Base-by-base conservation (phyloP, 345 rosid genomes). In the Bruguiera gymnorhiza region DNA sequence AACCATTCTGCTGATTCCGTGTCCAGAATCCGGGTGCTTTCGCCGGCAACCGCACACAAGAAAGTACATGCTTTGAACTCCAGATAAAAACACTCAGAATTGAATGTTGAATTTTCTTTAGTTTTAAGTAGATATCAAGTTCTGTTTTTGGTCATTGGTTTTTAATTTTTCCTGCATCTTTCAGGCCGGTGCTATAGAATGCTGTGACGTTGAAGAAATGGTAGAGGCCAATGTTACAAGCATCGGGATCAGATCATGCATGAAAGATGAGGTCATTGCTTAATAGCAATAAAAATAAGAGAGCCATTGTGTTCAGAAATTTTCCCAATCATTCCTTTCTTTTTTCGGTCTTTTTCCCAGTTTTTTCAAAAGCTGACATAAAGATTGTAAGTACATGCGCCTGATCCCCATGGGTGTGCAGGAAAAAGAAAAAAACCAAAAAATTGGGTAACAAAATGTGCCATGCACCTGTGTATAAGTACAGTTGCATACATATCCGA, bases 141-240 rank as follows among this genome's bases (percentile, higher is more conserved):
- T 27, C 29, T 27, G 29, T 27, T 27, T 27, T 27, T 27, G 29
- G 29, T 2, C 29, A 27, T 27, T 2, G 29, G 29, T 27, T 27
- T 2, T 0, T 27, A 0, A 0, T 27, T 27, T 27, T 27, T 1
- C 29, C 29, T 27, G 29, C 29, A 1, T 27, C 21, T 58, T 52
- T 15, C 87, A 89, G 92, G 88, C 63, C n/a, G 84, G 83, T 68
- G 77, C 76, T 55, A 71, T 79, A 19, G 91, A 88, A 76, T 90
- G 93, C 67, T 85, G 90, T 26, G 88, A 90, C 59, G 85, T 87
- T 13, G 60, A 73, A 50, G 59, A 69, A 43, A 52, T 20, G 60
- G 63, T 16, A 6, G 79, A 66, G 39, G 58, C 29, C 1, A 76
- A 75, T 13, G 52, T 67, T 65, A 61, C 83, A 46, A 66, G 78